Base-by-base conservation (phyloP, 2,329 filamentous ascomycete genomes). In the Hypoxylon sp. region DNA sequence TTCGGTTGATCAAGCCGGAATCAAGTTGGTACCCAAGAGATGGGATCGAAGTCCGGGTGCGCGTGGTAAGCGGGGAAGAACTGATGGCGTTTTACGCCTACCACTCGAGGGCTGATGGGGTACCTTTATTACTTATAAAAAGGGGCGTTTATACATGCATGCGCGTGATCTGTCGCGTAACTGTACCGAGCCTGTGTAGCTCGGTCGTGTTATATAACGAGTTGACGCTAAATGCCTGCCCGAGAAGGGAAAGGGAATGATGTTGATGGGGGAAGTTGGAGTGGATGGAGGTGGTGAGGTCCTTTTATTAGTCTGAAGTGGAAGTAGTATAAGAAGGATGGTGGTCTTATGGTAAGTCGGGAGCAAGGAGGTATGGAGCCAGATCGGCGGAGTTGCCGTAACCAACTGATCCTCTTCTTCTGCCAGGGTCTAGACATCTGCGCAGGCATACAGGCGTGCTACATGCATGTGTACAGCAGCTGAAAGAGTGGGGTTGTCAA, bases 171-270 rank as follows among this genome's bases (percentile, higher is more conserved):
- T 35, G 8, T 17, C 17, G 31, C 31, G n/a, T 35, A 35, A 35
- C n/a, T n/a, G n/a, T 35, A 17, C 17, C 2, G n/a, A 35, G 27
- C 3, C n/a, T n/a, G n/a, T n/a, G n/a, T n/a, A n/a, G n/a, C n/a
- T n/a, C n/a, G n/a, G n/a, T n/a, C n/a, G n/a, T 35, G 17, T 17
- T 50, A 49, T 47, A 58, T 62, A 62, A 29, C n/a, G 15, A 45
- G 17, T n/a, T 18, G 35, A 48, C 41, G 38, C n/a, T 13, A 17
- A 15, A 35, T 45, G 24, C 50, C 52, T 47, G 29, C 46, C 58
- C 49, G 37, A 55, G 54, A 48, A 29, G 41, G 35, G 46, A 43
- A n/a, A 37, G 41, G 31, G 24, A 45, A 42, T 26, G 23, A 23
- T 27, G 23, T n/a, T 24, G 24, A 24, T 3, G 10, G 23, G n/a